Evolutionary conservation across 345 rosid species (phyloP).

Genomic region (Anacardium occidentale): DNA sequence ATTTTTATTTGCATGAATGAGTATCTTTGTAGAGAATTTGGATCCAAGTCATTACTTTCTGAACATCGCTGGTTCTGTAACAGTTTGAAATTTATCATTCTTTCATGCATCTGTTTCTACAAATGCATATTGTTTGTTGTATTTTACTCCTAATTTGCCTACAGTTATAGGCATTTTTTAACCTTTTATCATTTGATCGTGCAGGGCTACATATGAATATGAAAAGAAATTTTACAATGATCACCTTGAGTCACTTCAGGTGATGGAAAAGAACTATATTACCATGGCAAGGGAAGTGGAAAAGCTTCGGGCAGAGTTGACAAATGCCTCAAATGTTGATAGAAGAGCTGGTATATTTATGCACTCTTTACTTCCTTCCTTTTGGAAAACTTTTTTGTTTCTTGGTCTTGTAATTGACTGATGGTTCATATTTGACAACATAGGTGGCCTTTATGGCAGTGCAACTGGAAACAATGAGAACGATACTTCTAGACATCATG

Average conservation of each 20-base stretch:
- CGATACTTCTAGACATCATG: conserved; percentile 51
- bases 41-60: neutral
- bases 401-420: neutral
- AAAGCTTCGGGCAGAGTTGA: conserved; percentile 78
- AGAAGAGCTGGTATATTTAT: conserved; percentile 52
- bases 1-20: neutral
- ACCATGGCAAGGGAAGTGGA: conserved; percentile 91
- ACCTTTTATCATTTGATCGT: conserved; percentile 19
- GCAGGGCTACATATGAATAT: conserved; percentile 81
- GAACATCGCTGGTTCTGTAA: neutral
- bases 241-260: conserved; percentile 90
- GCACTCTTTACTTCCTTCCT: neutral
- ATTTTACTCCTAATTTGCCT: conserved; percentile 2
- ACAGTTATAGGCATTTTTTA: neutral
- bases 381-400: conserved; percentile 10
- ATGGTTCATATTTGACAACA: conserved; percentile 19
- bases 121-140: neutral
- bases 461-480: conserved; percentile 45
- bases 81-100: neutral
- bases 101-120: neutral
- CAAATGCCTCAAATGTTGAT: conserved; percentile 52
- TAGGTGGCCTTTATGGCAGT: conserved; percentile 60
- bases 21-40: neutral
- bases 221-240: conserved; percentile 86
- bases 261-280: conserved; percentile 82